Evolutionary conservation across 257 asterid species (phyloP), one percentile per base, ranked within the genome.

Genomic region (Plectranthus barbatus): DNA sequence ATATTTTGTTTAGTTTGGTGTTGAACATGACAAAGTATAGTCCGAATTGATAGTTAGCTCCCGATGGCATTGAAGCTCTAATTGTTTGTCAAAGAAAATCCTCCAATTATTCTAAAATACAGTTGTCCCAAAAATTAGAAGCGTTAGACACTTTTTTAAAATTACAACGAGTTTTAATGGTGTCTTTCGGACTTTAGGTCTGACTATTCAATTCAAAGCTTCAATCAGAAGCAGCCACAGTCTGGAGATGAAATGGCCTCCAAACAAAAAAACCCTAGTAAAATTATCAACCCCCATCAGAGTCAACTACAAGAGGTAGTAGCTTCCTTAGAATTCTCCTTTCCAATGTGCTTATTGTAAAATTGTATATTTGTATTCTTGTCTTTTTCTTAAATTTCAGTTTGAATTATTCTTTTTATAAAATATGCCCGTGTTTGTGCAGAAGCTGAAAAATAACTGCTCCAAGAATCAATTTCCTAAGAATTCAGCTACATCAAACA

Each of bases 241-340:
- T 50, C 26, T 10, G 66, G 42, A 7, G 20, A 60, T 41, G 71
- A 49, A 63, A 83, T 80, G 90, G 74, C 71, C 26, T 39, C 53
- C 62, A 74, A 79, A 76, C 70, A 58, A 58, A 69, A 77, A 78
- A 83, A 71, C 85, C 91, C 88, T 81, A 86, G 73, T 55, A 75
- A 76, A 52, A 79, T 50, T 17, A 90, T 80, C 55, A 89, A 92
- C 67, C 99, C 99, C 33, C 89, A 92, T 71, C 89, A 97, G 99
- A 86, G 82, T 67, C 93, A 77, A 80, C 95, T 91, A 34, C 87
- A 77, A 66, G 78, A 86, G 81, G 98, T 87, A 70, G 3, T 6
- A 5, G 41, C 51, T n/a, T 47, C 7, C 36, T 31, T 0, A 31
- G 9, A 46, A 7, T 36, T n/a, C 39, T 44, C 19, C 40, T 40